phyloP scores from a whole-genome alignment of 225 moss, liverwort and hornwort species.

The Sphagnum contortum region DNA sequence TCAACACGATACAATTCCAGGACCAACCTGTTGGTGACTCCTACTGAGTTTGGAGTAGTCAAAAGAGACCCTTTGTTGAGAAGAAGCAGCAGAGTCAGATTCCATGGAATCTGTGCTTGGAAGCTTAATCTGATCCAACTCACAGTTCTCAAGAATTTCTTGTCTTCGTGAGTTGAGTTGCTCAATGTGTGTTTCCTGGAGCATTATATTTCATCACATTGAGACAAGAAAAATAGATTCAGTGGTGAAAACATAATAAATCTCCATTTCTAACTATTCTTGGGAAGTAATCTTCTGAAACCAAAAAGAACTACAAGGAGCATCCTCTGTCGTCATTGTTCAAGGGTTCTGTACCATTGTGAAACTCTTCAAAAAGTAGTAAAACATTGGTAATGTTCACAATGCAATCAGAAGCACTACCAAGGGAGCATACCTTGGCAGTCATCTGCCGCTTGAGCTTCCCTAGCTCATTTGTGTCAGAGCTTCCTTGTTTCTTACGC shows the following conservation, averaged over 20 bases:
- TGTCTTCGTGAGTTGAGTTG: slow-evolving; percentile 69
- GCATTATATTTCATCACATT: background rate
- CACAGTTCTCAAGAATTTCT: slow-evolving; percentile 82
- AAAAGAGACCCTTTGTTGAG: slow-evolving; percentile 33
- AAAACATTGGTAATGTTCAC: background rate
- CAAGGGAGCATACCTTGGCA: slow-evolving; percentile 49
- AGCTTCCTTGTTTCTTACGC: slow-evolving; percentile 74
- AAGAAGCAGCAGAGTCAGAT: slow-evolving; percentile 42
- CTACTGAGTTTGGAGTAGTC: slow-evolving; percentile 58
- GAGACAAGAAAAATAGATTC: background rate
- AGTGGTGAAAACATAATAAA: background rate
- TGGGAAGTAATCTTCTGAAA: too few species aligned
- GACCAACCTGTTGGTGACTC: slow-evolving; percentile 61
- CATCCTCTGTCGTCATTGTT: too few species aligned
- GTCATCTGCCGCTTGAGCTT: slow-evolving; percentile 92
- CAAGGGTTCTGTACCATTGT: background rate
- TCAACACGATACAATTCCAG: too few species aligned
- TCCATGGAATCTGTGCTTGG: slow-evolving; percentile 62
- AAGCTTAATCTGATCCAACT: slow-evolving; percentile 92
- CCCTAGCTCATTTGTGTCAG: slow-evolving; percentile 72
- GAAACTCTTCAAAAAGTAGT: background rate
- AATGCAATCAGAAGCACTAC: background rate
- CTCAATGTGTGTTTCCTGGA: slow-evolving; percentile 79
- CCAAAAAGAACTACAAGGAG: too few species aligned
- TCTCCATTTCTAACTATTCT: too few species aligned